Evolutionary conservation across 371 early-diverging fungal species (phyloP), one percentile per base, ranked within the genome.

Genomic region (Dichotomocladium elegans): DNA sequence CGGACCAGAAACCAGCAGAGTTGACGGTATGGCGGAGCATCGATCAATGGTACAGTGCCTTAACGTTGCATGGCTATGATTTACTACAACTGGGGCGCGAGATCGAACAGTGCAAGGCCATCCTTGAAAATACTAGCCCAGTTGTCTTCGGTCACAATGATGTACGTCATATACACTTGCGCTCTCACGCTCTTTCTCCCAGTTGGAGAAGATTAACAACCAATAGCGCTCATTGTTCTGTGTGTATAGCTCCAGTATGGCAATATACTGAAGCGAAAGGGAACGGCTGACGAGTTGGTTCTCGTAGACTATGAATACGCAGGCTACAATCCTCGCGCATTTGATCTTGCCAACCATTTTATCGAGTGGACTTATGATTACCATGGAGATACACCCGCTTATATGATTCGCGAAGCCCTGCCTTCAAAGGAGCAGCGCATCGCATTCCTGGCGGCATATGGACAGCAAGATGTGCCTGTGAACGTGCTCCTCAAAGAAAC

Each of bases 341-440:
- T 76, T 43, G 94, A 94, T 30, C 80, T 94, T 46, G 91, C 88
- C 19, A 94, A 94, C 61, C 94, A 93, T 47, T 94, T 93, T 54
- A 89, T 90, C 66, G 94, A 94, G 58, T 94, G 91, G 91, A 87
- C 79, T 58, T 89, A 89, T 27, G 81, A 93, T 60, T 93, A 93
- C 61, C 88, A 89, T 56, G 66, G 80, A 6, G 66, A 72, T 0
- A 47, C 65, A 0, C 81, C 84, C 11, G 90, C 90, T 11, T 52
- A 74, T 5, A 45, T 82, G 30, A 63, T 81, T 26, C 55, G 59
- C 0, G 51, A 53, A 2, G 49, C 47, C 5, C 92, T 81, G 58
- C 94, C 94, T 17, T 81, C 71, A n/a, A 55, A 61, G 4, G 68
- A 58, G 0, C 78, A 92, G 53, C 87, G 82, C 34, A 31, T 61